phyloP scores from a whole-genome alignment of 1,139 yeast genomes.

The Kodamaea arcana region DNA sequence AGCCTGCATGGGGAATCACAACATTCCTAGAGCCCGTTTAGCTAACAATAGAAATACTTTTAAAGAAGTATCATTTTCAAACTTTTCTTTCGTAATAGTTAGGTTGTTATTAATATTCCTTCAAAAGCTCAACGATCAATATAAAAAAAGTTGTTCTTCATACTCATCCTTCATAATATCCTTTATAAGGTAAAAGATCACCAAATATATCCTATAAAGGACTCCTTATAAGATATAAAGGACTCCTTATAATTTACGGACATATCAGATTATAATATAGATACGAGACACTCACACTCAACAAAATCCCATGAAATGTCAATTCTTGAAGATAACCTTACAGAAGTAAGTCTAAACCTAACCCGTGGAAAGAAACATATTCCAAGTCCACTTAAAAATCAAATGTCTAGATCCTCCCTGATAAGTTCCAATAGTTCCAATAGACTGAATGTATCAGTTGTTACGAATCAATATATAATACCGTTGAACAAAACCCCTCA shows the following conservation, averaged over 20 bases:
- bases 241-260: too few species aligned
- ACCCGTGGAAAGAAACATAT: constrained; percentile 5
- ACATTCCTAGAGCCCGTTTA: background rate
- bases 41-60: background rate
- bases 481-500: constrained; percentile 25
- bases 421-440: constrained; percentile 12
- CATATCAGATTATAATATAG: too few species aligned
- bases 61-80: too few species aligned
- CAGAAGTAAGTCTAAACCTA: constrained; percentile 1
- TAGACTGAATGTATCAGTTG: constrained; percentile 1
- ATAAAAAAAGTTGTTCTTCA: too few species aligned
- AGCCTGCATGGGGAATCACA: background rate
- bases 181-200: background rate
- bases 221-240: too few species aligned
- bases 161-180: too few species aligned
- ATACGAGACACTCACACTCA: too few species aligned
- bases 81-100: too few species aligned
- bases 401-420: constrained; percentile 18
- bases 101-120: too few species aligned
- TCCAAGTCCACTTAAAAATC: constrained; percentile 19
- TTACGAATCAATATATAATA: background rate
- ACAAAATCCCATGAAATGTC: background rate
- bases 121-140: too few species aligned
- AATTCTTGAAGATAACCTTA: background rate
- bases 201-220: too few species aligned